These are phyloP conservation scores for Hanseniaspora opuntiae DNA, from an alignment of 805 yeast species.

Conservation along the genomic window DNA sequence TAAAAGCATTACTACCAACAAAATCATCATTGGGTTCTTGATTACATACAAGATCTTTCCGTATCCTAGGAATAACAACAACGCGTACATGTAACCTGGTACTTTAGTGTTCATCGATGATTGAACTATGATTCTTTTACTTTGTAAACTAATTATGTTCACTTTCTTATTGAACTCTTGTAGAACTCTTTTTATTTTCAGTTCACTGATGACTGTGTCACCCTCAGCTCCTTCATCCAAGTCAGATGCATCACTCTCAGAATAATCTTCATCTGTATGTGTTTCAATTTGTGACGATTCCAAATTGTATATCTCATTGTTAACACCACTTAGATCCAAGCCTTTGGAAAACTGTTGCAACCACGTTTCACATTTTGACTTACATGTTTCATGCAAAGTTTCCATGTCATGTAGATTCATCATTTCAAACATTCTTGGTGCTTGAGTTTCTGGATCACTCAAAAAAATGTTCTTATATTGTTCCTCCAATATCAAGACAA, in stretches of 20 bases:
- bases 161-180: slow-evolving; percentile 57
- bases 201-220: slow-evolving; percentile 37
- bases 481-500: slow-evolving; percentile 55
- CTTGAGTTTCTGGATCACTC: slow-evolving; percentile 57
- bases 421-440: slow-evolving; percentile 46
- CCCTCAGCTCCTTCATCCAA: slow-evolving; percentile 28
- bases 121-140: slow-evolving; percentile 72
- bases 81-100: slow-evolving; percentile 67
- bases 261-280: slow-evolving; percentile 27
- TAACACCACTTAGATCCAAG: slow-evolving; percentile 24
- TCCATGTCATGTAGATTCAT: slow-evolving; percentile 8
- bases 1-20: slow-evolving; percentile 46
- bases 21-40: slow-evolving; percentile 71
- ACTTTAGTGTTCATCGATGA: slow-evolving; percentile 49
- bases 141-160: slow-evolving; percentile 70
- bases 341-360: background rate
- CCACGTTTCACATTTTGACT: slow-evolving; percentile 39
- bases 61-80: slow-evolving; percentile 78
- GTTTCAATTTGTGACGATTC: slow-evolving; percentile 39
- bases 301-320: slow-evolving; percentile 47
- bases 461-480: slow-evolving; percentile 71
- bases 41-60: slow-evolving; percentile 82
- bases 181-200: slow-evolving; percentile 44
- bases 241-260: slow-evolving; percentile 50
- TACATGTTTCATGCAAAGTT: background rate